Base-by-base conservation (phyloP, 805 yeast species). In the Saccharomycopsis synnaedendra region DNA sequence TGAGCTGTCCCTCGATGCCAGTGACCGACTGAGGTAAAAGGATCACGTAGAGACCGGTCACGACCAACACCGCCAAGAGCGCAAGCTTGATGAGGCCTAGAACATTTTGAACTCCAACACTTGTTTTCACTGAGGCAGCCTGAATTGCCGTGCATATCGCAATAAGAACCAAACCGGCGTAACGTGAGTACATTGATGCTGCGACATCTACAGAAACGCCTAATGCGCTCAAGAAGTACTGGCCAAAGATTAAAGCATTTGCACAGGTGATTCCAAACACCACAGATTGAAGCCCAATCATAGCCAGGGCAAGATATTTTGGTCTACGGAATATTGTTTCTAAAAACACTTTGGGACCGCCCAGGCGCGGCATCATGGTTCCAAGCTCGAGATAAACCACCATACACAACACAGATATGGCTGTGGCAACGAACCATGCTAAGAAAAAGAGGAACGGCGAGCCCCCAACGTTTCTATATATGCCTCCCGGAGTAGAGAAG, bases 321-420 rank as follows among this genome's bases (percentile, higher is more conserved):
- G 93, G 94, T 51, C 63, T 73, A 44, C 72, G 70, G 58, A 78
- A 84, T 27, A 82, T 75, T 52, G 72, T 76, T 57, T 83, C 90
- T 48, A 84, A 60, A 53, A 84, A 84, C 27, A 78, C 80, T 57
- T 84, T 84, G 39, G 80, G 74, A 0, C 90, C 94, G 3, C 94
- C 93, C 51, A 81, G 78, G 55, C 83, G 66, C 0, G 90, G 88
- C 6, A 82, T 67, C 57, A 81, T 68, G 5, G 82, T 73, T 0
- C 90, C 93, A 48, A 83, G 61, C 57, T 84, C 90, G 46, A 84
- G 61, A 58, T 73, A 84, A 40, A 82, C 72, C 56, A 70, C 78
- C 28, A 83, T 60, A 0, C 90, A 90, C 9, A 83, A 70, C 61
- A 80, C 78, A 7, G 88, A 77, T 49, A 80, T 66, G 4, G 72